Evolutionary conservation across 106 monocot genomes (phyloP), one percentile per base, ranked within the genome.

Genomic region (Dactylorhiza incarnata): DNA sequence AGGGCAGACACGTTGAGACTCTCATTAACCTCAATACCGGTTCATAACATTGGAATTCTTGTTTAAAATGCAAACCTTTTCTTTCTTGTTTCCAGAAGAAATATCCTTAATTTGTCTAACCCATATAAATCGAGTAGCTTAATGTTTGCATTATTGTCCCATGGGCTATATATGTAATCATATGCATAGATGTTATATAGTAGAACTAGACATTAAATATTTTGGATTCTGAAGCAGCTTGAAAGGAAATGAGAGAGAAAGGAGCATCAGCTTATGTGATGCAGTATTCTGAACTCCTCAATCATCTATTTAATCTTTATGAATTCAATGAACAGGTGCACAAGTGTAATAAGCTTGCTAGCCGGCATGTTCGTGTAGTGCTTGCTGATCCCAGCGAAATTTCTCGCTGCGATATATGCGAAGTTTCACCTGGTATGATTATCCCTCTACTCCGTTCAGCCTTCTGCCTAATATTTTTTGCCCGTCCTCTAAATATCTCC

Each of bases 321-420:
- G 0, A 52, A 52, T 52, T 52, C 51, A 11, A 52, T 52, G 74
- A 53, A 37, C 75, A 97, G 96, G 96, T 97, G 17, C 96, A 97
- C 77, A 89, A 76, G 87, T 97, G 96, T 83, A 97, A 97, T 79
- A 97, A 97, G 72, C 90, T 97, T 81, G 96, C 96, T 54, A 89
- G 89, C 76, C 83, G 96, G 51, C 96, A 97, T 86, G 91, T 97
- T 58, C 79, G 96, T 80, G 93, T 97, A 77, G 93, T 91, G 11
- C 87, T 97, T 73, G 93, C 91, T 61, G 85, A 86, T 47, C 93
- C 96, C 9, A 91, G 82, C 78, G 83, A 89, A 81, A 85, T 94
- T 77, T 84, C 82, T 73, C 86, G 79, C 54, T 97, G 96, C 75
- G 96, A 97, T 75, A 94, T 97, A 82, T 93, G 96, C 46, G 93